Evolutionary conservation across 1,284 basidiomycete species (phyloP).

Genomic region (Ustilago bromivora): DNA sequence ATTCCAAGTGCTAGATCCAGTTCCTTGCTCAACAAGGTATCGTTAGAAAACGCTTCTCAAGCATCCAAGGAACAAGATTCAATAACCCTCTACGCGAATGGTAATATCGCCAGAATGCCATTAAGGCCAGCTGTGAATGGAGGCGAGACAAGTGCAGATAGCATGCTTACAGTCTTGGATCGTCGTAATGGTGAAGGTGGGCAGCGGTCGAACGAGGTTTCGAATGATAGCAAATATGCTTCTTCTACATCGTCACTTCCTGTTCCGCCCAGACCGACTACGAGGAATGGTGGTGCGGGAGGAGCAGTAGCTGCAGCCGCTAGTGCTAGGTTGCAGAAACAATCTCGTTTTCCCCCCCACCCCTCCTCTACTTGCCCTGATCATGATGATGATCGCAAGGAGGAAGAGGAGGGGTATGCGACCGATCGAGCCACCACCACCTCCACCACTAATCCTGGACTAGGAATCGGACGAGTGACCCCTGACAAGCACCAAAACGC

Average conservation of each 20-base stretch:
- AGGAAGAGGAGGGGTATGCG: constrained; percentile 20
- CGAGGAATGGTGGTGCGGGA: constrained; percentile 1
- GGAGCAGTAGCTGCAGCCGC: constrained; percentile 7
- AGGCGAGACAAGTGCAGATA: constrained; percentile 5
- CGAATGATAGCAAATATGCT: constrained; percentile 16
- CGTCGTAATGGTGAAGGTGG: background rate
- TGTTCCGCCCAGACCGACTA: constrained; percentile 21
- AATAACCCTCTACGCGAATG: constrained; percentile 29
- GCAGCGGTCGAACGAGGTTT: background rate
- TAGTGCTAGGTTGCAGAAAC: background rate
- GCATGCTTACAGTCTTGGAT: constrained; percentile 5
- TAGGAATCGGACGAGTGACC: background rate
- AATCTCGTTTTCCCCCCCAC: background rate
- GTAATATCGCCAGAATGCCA: constrained; percentile 44
- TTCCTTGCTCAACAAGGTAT: constrained; percentile 15
- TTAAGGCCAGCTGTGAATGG: constrained; percentile 4
- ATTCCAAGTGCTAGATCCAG: constrained; percentile 15
- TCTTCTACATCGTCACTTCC: constrained; percentile 10
- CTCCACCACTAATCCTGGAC: background rate
- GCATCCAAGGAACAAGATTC: background rate
- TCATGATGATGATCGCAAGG: background rate
- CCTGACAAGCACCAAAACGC: too few species aligned
- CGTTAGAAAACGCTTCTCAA: background rate
- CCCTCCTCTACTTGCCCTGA: background rate
- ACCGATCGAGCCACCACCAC: constrained; percentile 13